phyloP scores from a whole-genome alignment of 2,329 filamentous ascomycete species.

The Cordyceps pruinosa region DNA sequence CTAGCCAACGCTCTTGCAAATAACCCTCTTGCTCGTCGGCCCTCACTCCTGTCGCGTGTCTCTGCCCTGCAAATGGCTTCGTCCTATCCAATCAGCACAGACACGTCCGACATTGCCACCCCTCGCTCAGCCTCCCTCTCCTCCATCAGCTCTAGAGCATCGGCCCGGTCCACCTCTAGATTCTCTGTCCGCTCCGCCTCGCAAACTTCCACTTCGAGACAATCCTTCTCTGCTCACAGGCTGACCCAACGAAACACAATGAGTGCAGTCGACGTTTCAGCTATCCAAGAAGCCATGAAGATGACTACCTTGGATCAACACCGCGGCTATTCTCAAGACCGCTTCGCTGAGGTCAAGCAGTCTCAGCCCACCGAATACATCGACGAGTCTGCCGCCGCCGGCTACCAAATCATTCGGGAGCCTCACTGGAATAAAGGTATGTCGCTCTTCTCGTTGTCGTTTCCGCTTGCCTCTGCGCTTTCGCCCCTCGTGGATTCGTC shows the following conservation, averaged over 20 bases:
- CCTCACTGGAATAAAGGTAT: slow-evolving; percentile 61
- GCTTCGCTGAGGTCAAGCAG: slow-evolving; percentile 51
- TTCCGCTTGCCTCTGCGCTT: too few species aligned
- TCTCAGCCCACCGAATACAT: slow-evolving; percentile 47
- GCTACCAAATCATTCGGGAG: slow-evolving; percentile 56
- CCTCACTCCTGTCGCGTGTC: slow-evolving; percentile 6
- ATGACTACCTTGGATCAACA: slow-evolving; percentile 53
- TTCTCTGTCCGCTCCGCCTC: slow-evolving; percentile 42
- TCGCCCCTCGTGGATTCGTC: neutral
- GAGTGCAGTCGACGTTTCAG: slow-evolving; percentile 48
- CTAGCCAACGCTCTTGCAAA: slow-evolving; percentile 5
- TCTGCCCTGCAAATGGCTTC: slow-evolving; percentile 13
- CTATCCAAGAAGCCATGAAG: slow-evolving; percentile 54
- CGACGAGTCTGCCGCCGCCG: slow-evolving; percentile 43
- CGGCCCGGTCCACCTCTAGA: slow-evolving; percentile 38
- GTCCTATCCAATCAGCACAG: slow-evolving; percentile 34
- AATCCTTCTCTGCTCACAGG: slow-evolving; percentile 42
- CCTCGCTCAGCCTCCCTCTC: slow-evolving; percentile 48
- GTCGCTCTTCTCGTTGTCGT: slow-evolving; percentile 16
- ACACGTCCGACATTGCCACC: slow-evolving; percentile 46
- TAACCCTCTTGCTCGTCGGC: slow-evolving; percentile 16
- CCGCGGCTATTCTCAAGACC: slow-evolving; percentile 51
- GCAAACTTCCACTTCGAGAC: slow-evolving; percentile 42
- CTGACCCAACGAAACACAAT: slow-evolving; percentile 49
- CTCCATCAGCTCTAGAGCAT: slow-evolving; percentile 37